Conservation (phyloP, 805 yeast genomes). For the Yarrowia divulgata region DNA sequence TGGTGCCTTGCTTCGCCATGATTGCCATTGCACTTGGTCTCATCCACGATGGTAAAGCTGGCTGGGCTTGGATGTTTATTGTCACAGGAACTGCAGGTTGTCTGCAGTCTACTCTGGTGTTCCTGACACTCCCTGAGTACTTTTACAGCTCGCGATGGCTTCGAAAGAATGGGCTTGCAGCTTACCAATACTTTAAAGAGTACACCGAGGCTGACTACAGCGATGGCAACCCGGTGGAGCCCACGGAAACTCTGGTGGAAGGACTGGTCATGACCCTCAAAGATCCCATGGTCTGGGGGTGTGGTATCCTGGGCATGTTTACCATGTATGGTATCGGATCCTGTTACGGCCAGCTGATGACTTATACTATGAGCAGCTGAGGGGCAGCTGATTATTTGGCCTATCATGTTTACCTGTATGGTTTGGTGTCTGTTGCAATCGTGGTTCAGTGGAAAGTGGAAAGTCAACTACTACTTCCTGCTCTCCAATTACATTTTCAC, state of each 20-base stretch:
- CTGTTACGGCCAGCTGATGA: background rate
- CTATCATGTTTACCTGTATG: conserved; percentile 4
- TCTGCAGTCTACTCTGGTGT: conserved; percentile 1
- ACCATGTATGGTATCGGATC: conserved; percentile 2
- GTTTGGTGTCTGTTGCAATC: conserved; percentile 13
- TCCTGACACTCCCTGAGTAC: background rate
- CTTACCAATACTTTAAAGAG: conserved; percentile 4
- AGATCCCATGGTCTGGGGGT: conserved; percentile 3
- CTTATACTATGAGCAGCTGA: background rate
- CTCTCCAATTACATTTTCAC: conserved; percentile 8
- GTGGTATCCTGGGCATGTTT: conserved; percentile 6
- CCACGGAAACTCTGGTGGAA: background rate
- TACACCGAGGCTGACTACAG: conserved; percentile 7
- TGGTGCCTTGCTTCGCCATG: conserved; percentile 19
- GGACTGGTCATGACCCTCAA: background rate
- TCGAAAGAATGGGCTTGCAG: background rate
- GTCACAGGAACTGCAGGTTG: conserved; percentile 10
- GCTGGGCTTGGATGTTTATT: conserved; percentile 27
- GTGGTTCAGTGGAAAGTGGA: background rate
- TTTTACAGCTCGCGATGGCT: conserved; percentile 1
- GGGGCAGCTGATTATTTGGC: conserved; percentile 5
- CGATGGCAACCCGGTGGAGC: conserved; percentile 9
- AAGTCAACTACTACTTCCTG: conserved; percentile 6
- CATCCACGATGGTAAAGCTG: conserved; percentile 16
- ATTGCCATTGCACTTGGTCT: conserved; percentile 15